Base-by-base conservation (phyloP, 2,329 filamentous ascomycete genomes). In the Talaromyces atroroseus region DNA sequence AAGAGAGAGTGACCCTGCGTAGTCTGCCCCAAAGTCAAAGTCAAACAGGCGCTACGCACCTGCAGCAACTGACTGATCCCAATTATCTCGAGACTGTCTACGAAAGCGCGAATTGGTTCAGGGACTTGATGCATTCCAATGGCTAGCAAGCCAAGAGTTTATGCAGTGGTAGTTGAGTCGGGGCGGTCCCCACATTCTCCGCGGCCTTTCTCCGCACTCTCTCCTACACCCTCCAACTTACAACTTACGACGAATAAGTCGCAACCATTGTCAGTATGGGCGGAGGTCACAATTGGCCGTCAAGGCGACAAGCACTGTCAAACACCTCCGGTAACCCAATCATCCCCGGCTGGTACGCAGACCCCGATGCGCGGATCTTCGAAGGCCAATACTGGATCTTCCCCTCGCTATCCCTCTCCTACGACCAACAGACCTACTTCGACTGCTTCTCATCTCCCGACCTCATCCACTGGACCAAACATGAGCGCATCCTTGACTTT, bases 371-470 rank as follows among this genome's bases (percentile, higher is more conserved):
- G 24, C 76, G 73, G 52, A 74, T 76, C 64, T 80, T 78, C 66
- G 64, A 75, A 16, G 66, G 65, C 26, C 61, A 71, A 40, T 79
- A 77, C 65, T 80, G 76, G 76, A 73, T 80, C 23, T 81, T 73
- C 61, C 76, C 78, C 5, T 80, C 78, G 2, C 69, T 72, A 4
- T 80, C 77, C 1, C 67, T 67, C 21, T 61, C 64, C 16, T 80
- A 79, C 60, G 72, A 76, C 14, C 49, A 75, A 34, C 78, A 81
- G 64, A 79, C 75, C 0, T 78, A 76, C 61, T 71, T 80, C 46
- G 78, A 80, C 59, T 77, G 77, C 54, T 80, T 80, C 65, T 80
- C 77, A 2, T 79, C 76, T 12, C 66, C 69, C 0, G 78, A 81
- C 58, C 66, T 81, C 47, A 64, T 80, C 42, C 67, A 74, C 52